These are phyloP conservation scores for Metschnikowia kofuensis DNA, from an alignment of 805 yeast species.

Conservation along the genomic window DNA sequence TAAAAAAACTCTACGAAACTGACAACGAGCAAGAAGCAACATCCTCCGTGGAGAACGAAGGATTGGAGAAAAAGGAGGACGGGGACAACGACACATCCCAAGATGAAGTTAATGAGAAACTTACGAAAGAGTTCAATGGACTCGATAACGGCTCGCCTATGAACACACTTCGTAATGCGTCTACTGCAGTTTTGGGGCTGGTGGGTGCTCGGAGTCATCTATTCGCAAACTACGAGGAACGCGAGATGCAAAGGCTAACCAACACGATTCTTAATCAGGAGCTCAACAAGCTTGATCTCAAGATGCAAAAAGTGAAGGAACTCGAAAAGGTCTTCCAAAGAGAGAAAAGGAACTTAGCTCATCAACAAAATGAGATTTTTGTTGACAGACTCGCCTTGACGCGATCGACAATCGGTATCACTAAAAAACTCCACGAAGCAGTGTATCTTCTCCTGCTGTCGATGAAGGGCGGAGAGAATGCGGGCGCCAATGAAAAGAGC, in stretches of 20 bases:
- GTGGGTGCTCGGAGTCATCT: constrained; percentile 77
- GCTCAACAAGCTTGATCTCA: constrained; percentile 60
- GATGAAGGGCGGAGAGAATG: constrained; percentile 9
- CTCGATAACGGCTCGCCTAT: constrained; percentile 6
- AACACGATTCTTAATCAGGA: constrained; percentile 59
- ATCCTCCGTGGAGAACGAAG: constrained; percentile 2
- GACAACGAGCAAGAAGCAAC: constrained; percentile 9
- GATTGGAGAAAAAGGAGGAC: constrained; percentile 1
- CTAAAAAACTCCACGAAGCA: constrained; percentile 44
- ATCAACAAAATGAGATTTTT: constrained; percentile 64
- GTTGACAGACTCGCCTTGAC: constrained; percentile 65
- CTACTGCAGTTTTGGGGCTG: constrained; percentile 68
- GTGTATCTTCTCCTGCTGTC: constrained; percentile 17
- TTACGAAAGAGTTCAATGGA: constrained; percentile 7
- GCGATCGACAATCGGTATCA: constrained; percentile 51
- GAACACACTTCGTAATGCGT: constrained; percentile 53
- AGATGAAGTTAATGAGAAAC: constrained; percentile 9
- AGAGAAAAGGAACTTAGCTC: constrained; percentile 57
- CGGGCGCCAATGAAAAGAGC: constrained; percentile 6
- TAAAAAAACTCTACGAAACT: constrained; percentile 30
- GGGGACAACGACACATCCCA: constrained; percentile 3
- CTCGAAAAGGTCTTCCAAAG: constrained; percentile 65
- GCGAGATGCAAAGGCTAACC: constrained; percentile 64
- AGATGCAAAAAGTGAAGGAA: constrained; percentile 54
- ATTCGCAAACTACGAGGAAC: constrained; percentile 76